Percentiles rank a stretch among this genome's conserved stretches.
phyloP scores from a whole-genome alignment of 352 stramenopile genomes.

The Globisporangium okanoganense region DNA sequence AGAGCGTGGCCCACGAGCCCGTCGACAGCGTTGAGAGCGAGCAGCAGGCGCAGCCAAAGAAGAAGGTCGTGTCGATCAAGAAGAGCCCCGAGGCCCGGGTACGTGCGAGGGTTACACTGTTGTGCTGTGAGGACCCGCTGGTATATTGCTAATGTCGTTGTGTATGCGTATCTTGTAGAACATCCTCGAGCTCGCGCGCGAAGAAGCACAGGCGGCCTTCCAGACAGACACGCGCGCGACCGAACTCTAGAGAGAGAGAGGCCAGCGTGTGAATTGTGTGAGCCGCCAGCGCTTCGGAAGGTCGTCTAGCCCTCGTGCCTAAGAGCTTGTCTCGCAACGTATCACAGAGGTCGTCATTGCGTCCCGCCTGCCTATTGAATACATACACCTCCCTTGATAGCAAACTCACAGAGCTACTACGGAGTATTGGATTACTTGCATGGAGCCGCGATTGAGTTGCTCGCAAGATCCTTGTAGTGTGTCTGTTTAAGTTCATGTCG shows the following conservation, averaged over 20 bases:
- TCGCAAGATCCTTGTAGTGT: no score
- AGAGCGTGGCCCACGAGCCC: not conserved
- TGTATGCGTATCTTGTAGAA: conserved; percentile 24
- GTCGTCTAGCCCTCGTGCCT: no score
- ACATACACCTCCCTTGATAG: no score
- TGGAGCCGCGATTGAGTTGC: no score
- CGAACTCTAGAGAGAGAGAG: conserved; percentile 22
- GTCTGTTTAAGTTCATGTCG: no score
- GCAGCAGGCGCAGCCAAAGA: not conserved
- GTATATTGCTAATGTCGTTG: not conserved
- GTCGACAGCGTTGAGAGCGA: conserved; percentile 4
- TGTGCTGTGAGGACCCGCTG: not conserved
- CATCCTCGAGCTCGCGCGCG: conserved; percentile 36
- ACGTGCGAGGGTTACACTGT: not conserved
- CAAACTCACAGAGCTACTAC: no score
- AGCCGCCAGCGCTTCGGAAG: no score
- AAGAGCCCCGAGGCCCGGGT: conserved; percentile 24
- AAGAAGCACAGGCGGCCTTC: conserved; percentile 32
- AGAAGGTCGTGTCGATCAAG: conserved; percentile 33
- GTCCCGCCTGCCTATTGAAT: not conserved
- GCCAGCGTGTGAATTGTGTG: no score
- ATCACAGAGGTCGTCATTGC: not conserved
- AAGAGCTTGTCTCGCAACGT: not conserved
- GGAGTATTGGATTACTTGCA: no score
- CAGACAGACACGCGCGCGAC: conserved; percentile 14